Evolutionary conservation across 371 early-diverging fungal genomes (phyloP).

Genomic region (Entomophthora muscae): DNA sequence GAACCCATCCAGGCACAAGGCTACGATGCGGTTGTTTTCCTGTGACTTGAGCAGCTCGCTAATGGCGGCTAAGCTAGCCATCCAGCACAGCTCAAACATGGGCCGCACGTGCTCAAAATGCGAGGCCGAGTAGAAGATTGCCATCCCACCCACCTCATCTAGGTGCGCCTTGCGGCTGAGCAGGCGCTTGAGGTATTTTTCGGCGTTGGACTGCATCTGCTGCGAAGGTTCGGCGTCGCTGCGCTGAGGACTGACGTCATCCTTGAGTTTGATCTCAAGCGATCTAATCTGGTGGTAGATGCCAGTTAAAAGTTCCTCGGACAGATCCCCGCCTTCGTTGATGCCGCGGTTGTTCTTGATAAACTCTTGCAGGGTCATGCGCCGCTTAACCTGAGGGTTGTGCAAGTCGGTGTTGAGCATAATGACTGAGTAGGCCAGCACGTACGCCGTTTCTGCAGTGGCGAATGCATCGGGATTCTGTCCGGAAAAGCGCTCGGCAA

Average conservation of each 20-base stretch:
- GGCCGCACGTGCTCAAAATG: slow-evolving; percentile 76
- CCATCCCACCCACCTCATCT: slow-evolving; percentile 15
- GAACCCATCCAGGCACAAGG: slow-evolving; percentile 58
- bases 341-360: slow-evolving; percentile 74
- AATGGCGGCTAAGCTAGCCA: slow-evolving; percentile 66
- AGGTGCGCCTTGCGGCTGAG: slow-evolving; percentile 14
- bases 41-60: slow-evolving; percentile 73
- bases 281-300: slow-evolving; percentile 66
- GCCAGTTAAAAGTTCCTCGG: slow-evolving; percentile 35
- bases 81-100: slow-evolving; percentile 89
- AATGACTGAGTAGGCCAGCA: slow-evolving; percentile 84
- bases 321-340: slow-evolving; percentile 66
- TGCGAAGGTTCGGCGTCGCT: neutral
- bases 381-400: slow-evolving; percentile 70
- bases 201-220: neutral
- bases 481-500: slow-evolving; percentile 79
- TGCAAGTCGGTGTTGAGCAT: slow-evolving; percentile 94
- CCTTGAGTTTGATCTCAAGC: slow-evolving; percentile 86
- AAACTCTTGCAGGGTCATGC: slow-evolving; percentile 50
- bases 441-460: slow-evolving; percentile 78
- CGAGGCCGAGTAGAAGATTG: slow-evolving; percentile 42
- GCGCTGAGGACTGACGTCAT: slow-evolving; percentile 18
- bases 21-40: slow-evolving; percentile 47
- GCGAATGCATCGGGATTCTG: slow-evolving; percentile 54
- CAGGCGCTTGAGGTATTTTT: neutral